Percentiles rank a stretch among this genome's conserved stretches.
phyloP scores from a whole-genome alignment of 2,329 filamentous ascomycete species.

The Lachnellula cervina region DNA sequence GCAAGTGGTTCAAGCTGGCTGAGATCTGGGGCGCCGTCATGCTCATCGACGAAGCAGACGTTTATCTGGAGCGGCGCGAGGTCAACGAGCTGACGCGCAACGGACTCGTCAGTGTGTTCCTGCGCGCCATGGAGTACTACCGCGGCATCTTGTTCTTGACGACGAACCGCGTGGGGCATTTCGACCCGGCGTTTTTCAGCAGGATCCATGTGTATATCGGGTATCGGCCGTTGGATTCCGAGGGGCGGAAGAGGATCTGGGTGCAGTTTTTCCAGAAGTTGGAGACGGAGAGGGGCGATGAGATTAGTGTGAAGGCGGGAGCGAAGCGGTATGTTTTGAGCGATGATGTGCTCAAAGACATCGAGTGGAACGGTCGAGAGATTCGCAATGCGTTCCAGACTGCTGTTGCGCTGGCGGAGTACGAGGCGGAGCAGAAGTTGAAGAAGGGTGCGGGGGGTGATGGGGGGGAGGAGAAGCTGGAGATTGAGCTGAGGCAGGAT shows the following conservation, averaged over 20 bases:
- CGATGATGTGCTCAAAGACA: constrained; percentile 14
- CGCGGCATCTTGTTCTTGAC: constrained; percentile 41
- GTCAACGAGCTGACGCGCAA: constrained; percentile 32
- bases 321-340: constrained; percentile 19
- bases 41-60: constrained; percentile 49
- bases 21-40: constrained; percentile 47
- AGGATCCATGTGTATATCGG: constrained; percentile 34
- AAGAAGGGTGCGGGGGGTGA: neutral
- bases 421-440: constrained; percentile 15
- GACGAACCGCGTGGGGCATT: constrained; percentile 36
- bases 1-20: constrained; percentile 43
- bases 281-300: constrained; percentile 11
- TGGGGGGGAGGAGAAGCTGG: neutral
- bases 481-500: constrained; percentile 16
- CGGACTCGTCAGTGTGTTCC: constrained; percentile 33
- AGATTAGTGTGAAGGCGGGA: constrained; percentile 10
- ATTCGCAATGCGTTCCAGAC: constrained; percentile 28
- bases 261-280: constrained; percentile 22
- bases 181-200: constrained; percentile 38
- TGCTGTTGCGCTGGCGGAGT: constrained; percentile 22
- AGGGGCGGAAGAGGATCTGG: constrained; percentile 29
- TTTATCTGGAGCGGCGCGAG: constrained; percentile 39
- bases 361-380: constrained; percentile 27
- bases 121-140: constrained; percentile 40
- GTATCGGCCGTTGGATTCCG: constrained; percentile 27